Evolutionary conservation across 164 flowering plant species (phyloP).

Genomic region (Chimonanthus praecox): DNA sequence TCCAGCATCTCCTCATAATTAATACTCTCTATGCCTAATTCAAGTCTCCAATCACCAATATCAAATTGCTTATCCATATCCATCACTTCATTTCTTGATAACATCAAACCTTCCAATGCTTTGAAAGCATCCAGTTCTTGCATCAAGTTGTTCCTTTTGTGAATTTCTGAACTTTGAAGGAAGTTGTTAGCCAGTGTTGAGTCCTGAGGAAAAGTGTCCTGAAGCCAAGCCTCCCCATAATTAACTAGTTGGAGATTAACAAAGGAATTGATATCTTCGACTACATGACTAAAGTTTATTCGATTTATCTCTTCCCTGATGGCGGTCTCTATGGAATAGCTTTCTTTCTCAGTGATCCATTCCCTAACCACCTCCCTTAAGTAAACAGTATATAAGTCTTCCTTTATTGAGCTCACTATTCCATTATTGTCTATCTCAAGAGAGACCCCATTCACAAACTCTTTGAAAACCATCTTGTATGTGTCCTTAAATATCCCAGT

Average conservation of each 20-base stretch:
- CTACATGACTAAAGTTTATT: conserved; percentile 15
- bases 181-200: conserved; percentile 3
- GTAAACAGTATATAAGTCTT: conserved; percentile 17
- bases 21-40: conserved; percentile 8
- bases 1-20: neutral
- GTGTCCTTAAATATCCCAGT: conserved; percentile 27
- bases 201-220: conserved; percentile 1
- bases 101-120: conserved; percentile 21
- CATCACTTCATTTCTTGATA: conserved; percentile 18
- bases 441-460: conserved; percentile 20
- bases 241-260: neutral
- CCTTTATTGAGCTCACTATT: conserved; percentile 20
- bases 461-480: conserved; percentile 17
- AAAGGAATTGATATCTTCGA: conserved; percentile 8
- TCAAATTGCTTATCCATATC: conserved; percentile 18
- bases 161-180: neutral
- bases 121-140: conserved; percentile 21
- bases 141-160: conserved; percentile 21
- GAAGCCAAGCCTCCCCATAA: conserved; percentile 2
- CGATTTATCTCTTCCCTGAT: conserved; percentile 26
- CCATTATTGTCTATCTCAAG: conserved; percentile 13
- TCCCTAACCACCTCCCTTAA: conserved; percentile 21
- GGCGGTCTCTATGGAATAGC: conserved; percentile 12
- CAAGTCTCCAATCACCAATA: conserved; percentile 11
- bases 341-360: conserved; percentile 20